Evolutionary conservation across 768 basidiomycete genomes (phyloP), one percentile per base, ranked within the genome.

Genomic region (Lyophyllum shimeji): DNA sequence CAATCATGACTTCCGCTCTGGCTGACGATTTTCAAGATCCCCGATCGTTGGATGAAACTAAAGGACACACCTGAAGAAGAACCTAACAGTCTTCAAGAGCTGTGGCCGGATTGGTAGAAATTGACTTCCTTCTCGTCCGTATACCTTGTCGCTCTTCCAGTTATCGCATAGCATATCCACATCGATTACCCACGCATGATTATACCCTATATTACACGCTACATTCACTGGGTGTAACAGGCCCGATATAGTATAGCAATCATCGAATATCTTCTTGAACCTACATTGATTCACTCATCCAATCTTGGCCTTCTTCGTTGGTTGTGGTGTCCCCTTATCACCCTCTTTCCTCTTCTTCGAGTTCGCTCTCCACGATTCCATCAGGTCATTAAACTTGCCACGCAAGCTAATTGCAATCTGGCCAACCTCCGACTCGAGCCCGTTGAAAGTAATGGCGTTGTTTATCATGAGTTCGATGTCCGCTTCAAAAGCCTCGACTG

Each of bases 31-130:
- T 60, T 15, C 2, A 47, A 94, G 92, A 82, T 90, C 44, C 92
- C 92, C 9, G 92, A 94, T 69, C 82, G 93, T 48, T 94, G 92
- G 92, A 90, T 91, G 89, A 94, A 94, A 69, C 87, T 87, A 57
- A 82, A 79, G 52, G 90, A 93, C 62, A 77, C 80, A 0, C 83
- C 90, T 1, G 90, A 93, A 66, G 90, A 91, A 64, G 90, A 92
- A 58, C 71, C 79, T 5, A 77, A 78, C 54, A 67, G 73, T 56
- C 73, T 85, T 1, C 71, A 71, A 25, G 85, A 87, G 55, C 69
- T 85, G 39, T 85, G 84, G 83, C 83, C 82, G 1, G 85, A 85
- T 65, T 86, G 85, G 84, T 86, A 55, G 37, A 15, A 46, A n/a
- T 18, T 20, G 8, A 27, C 45, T 12, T 37, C 34, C 4, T 17